Percentiles rank a stretch among this genome's conserved stretches.
Conservation (phyloP, 768 basidiomycete genomes). For the Macrolepiota dolichaula region DNA sequence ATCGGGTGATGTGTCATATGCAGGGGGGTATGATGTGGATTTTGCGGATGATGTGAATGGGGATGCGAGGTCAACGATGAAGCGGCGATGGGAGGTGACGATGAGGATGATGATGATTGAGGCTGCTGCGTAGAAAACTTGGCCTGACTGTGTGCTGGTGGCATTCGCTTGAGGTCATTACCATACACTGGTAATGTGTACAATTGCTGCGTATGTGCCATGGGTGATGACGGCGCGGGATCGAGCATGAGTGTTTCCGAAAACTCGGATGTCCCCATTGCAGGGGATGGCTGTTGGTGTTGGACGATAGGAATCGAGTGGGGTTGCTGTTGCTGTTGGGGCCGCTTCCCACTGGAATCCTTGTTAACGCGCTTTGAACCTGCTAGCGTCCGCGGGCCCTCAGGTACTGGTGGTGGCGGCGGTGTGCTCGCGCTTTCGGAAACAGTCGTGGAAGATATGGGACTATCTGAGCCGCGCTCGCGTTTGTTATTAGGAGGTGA, state of each 20-base stretch:
- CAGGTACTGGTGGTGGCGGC: slow-evolving; percentile 4
- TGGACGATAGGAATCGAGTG: not conserved
- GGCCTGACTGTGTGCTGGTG: slow-evolving; percentile 40
- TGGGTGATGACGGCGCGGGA: not conserved
- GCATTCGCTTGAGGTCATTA: slow-evolving; percentile 55
- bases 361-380: slow-evolving; percentile 31
- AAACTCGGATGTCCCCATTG: not conserved
- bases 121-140: slow-evolving; percentile 17
- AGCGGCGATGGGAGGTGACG: not conserved
- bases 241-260: not conserved
- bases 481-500: slow-evolving; percentile 57
- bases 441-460: slow-evolving; percentile 20
- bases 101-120: no score
- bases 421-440: slow-evolving; percentile 1
- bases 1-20: not conserved
- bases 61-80: not conserved
- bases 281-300: slow-evolving; percentile 4
- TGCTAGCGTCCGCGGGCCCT: slow-evolving; percentile 24
- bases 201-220: slow-evolving; percentile 12
- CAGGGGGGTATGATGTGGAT: not conserved
- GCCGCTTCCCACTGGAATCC: not conserved
- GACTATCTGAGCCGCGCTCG: slow-evolving; percentile 56
- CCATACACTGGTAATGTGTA: slow-evolving; percentile 54
- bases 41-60: not conserved
- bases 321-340: not conserved